These are phyloP conservation scores for Ilex asprella DNA, from an alignment of 257 asterid genomes.

Conservation along the genomic window DNA sequence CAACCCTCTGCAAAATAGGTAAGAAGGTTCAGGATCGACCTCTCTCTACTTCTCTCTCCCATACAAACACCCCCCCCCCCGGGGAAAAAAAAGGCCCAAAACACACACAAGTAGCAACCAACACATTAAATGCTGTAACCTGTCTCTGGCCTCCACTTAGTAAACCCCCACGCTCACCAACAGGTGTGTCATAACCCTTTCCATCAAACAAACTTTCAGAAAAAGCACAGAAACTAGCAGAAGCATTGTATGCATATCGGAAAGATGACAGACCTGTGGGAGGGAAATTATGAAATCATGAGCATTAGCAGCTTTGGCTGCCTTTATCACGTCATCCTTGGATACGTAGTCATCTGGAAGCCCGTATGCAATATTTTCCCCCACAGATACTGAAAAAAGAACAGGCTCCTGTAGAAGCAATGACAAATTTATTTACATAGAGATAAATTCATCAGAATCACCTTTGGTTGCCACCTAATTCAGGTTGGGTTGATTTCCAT, in stretches of 20 bases:
- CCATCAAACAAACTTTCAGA: slow-evolving; percentile 13
- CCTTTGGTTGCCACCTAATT: too few relatives aligned
- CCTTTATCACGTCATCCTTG: slow-evolving; percentile 78
- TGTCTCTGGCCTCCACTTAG: slow-evolving; percentile 98
- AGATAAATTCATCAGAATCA: too few relatives aligned
- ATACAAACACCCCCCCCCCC: background rate
- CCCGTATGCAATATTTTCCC: slow-evolving; percentile 95
- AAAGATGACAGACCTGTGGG: slow-evolving; percentile 66
- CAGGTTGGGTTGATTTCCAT: too few relatives aligned
- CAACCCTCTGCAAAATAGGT: slow-evolving; percentile 61
- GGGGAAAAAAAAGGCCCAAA: too few relatives aligned
- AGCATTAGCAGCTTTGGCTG: slow-evolving; percentile 99
- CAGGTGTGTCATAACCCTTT: slow-evolving; percentile 89
- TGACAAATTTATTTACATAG: background rate
- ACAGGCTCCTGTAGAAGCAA: slow-evolving; percentile 74
- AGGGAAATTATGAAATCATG: slow-evolving; percentile 85
- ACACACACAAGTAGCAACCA: background rate
- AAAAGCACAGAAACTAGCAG: slow-evolving; percentile 6
- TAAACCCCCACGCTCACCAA: slow-evolving; percentile 97
- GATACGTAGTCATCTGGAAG: slow-evolving; percentile 90
- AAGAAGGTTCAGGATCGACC: slow-evolving; percentile 11
- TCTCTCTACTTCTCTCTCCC: background rate
- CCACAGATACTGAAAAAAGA: slow-evolving; percentile 84
- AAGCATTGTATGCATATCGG: slow-evolving; percentile 8
- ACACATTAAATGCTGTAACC: slow-evolving; percentile 34